These are phyloP conservation scores for Phyllosticta citribraziliensis DNA, from an alignment of 2,329 filamentous ascomycete species.

Conservation along the genomic window DNA sequence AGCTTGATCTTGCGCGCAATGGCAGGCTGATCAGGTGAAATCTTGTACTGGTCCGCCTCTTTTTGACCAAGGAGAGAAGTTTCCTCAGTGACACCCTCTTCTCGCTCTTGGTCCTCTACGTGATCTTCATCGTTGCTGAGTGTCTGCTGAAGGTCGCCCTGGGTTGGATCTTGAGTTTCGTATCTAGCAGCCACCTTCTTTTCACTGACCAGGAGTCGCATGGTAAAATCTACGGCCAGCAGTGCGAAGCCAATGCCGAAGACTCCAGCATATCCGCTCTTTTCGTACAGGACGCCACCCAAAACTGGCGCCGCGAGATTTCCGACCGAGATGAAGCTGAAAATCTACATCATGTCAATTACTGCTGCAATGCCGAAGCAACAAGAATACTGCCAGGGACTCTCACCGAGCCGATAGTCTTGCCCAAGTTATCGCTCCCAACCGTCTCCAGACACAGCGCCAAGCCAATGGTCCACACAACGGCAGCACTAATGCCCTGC, in stretches of 20 bases:
- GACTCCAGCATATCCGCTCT: constrained; percentile 48
- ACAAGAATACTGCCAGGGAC: not conserved
- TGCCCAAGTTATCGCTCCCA: constrained; percentile 46
- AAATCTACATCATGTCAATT: constrained; percentile 30
- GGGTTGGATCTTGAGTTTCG: constrained; percentile 1
- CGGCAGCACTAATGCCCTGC: constrained; percentile 48
- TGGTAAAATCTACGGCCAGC: constrained; percentile 47
- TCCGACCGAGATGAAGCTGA: constrained; percentile 50
- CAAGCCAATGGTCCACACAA: constrained; percentile 52
- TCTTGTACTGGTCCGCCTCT: constrained; percentile 8
- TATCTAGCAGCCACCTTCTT: constrained; percentile 42
- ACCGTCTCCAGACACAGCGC: constrained; percentile 52
- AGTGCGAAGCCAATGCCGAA: constrained; percentile 48
- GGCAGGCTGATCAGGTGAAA: not conserved
- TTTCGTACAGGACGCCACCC: constrained; percentile 51
- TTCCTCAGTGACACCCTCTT: not conserved
- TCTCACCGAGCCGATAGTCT: constrained; percentile 48
- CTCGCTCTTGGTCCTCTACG: not conserved
- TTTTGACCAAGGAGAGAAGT: constrained; percentile 1
- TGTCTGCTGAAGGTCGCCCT: not conserved
- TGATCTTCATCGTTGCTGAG: not conserved
- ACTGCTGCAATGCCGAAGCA: not conserved
- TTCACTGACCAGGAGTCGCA: constrained; percentile 53
- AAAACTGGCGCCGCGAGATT: constrained; percentile 48
- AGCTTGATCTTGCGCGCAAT: constrained; percentile 32